Base-by-base conservation (phyloP, 78 protist species). In the Dictyostelium citrinum region DNA sequence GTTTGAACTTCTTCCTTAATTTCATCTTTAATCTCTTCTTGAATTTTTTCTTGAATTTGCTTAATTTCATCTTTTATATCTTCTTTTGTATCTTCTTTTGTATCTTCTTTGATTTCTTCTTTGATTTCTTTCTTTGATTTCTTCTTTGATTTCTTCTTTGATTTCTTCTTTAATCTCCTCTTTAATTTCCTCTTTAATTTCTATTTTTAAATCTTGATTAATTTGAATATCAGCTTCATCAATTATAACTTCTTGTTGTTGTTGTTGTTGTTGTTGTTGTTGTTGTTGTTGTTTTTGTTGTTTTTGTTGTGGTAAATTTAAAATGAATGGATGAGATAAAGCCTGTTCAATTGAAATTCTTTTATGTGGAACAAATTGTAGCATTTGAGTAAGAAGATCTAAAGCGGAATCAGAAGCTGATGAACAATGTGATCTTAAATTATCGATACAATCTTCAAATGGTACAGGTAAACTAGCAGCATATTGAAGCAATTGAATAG, bases 391-490 rank as follows among this genome's bases (percentile, higher is more conserved):
- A 14, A 84, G 12, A 4, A 83, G 39, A 46, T 83, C 64, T 11
- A 84, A 58, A 12, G 71, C 91, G 1, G 81, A 75, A 33, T 74
- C 83, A 22, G 49, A 70, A 27, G 60, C 82, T 1, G 8, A 29
- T n/a, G 83, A 74, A 37, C 77, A 71, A 39, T 84, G 49, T 22
- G 35, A 33, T 58, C 79, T 84, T 14, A 84, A 51, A 33, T 70
- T 58, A 49, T 74, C 91, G 20, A 84, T 84, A 29, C 72, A 45
- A 78, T 84, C 91, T 58, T 84, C 91, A n/a, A 84, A 74, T 84
- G 91, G 91, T 20, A 84, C 91, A 7, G 81, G 83, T n/a, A 64
- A 79, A 17, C 16, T 29, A 12, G 16, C 46, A 1, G 91, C 91
- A 27, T 14, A 74, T 49, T 71, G 41, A 24, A 84, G 60, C 16